phyloP scores from a whole-genome alignment of 495 filamentous ascomycete genomes.

The Penicillium paradoxum region DNA sequence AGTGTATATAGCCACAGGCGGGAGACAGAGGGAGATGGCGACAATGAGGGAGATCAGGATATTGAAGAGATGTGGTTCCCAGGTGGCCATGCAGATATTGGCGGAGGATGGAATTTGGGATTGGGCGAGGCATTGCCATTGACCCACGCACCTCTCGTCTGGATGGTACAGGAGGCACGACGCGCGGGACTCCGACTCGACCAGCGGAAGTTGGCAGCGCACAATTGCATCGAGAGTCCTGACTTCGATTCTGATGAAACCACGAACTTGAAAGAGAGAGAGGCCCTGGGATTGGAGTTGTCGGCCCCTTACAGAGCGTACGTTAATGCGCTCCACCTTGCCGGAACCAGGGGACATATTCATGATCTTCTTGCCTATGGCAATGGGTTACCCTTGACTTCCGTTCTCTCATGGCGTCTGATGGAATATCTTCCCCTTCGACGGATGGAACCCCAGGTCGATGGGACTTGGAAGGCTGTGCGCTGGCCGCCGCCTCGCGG shows the following conservation, averaged over 20 bases:
- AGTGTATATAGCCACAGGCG: not conserved
- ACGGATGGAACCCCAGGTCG: conserved; percentile 58
- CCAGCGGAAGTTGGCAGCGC: conserved; percentile 48
- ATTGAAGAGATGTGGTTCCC: conserved; percentile 39
- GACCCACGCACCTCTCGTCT: conserved; percentile 63
- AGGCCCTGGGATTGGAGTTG: not conserved
- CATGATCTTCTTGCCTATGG: conserved; percentile 62
- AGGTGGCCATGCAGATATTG: conserved; percentile 40
- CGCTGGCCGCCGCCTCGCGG: conserved; percentile 20
- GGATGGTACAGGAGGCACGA: conserved; percentile 70
- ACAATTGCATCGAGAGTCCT: conserved; percentile 46
- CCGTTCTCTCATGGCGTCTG: conserved; percentile 60
- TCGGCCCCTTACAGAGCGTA: not conserved
- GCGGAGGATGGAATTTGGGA: conserved; percentile 28
- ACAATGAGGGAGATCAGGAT: conserved; percentile 14
- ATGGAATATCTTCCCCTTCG: conserved; percentile 75
- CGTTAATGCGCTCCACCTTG: conserved; percentile 15
- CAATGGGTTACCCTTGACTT: conserved; percentile 45
- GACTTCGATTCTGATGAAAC: not conserved
- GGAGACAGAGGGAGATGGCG: not conserved
- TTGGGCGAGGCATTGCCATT: conserved; percentile 47
- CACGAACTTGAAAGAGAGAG: not conserved
- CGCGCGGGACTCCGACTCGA: conserved; percentile 63
- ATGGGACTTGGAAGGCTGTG: conserved; percentile 16
- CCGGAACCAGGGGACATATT: conserved; percentile 51